phyloP scores from a whole-genome alignment of 768 basidiomycete genomes.

The Pleurotus citrinopileatus region DNA sequence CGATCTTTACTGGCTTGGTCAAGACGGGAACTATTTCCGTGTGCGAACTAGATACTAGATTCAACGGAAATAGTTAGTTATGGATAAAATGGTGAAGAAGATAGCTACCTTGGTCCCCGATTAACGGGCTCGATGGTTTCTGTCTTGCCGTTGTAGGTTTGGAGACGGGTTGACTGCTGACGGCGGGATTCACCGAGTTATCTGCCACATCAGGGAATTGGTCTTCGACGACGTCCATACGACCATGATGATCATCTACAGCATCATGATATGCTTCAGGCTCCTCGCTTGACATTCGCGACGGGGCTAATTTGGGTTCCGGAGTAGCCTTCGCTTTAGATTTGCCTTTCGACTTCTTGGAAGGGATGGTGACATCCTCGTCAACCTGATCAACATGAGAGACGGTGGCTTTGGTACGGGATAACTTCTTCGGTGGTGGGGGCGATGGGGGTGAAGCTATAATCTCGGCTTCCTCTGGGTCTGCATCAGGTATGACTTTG shows the following conservation, averaged over 20 bases:
- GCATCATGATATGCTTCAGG: not conserved
- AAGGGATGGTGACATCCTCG: constrained; percentile 4
- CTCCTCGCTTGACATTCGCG: not conserved
- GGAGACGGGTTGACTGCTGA: too few species aligned
- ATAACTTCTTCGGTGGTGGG: constrained; percentile 13
- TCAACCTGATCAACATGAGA: constrained; percentile 10
- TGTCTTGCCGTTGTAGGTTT: too few species aligned
- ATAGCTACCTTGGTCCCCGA: too few species aligned
- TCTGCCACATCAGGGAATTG: not conserved
- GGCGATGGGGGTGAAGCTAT: constrained; percentile 13
- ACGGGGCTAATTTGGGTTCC: not conserved
- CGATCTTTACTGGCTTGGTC: not conserved
- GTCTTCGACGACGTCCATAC: not conserved
- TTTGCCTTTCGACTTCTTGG: constrained; percentile 7
- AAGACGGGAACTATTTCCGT: not conserved
- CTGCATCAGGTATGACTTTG: not conserved
- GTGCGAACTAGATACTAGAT: too few species aligned
- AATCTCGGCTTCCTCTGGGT: constrained; percentile 4
- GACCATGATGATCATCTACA: not conserved
- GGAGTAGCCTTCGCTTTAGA: not conserved
- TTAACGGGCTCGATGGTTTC: too few species aligned
- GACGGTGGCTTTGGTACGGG: constrained; percentile 13
- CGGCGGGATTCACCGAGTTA: too few species aligned
- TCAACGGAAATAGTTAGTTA: too few species aligned
- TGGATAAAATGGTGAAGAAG: too few species aligned